Base-by-base conservation (phyloP, 768 basidiomycete genomes). In the Kwoniella bestiolae region DNA sequence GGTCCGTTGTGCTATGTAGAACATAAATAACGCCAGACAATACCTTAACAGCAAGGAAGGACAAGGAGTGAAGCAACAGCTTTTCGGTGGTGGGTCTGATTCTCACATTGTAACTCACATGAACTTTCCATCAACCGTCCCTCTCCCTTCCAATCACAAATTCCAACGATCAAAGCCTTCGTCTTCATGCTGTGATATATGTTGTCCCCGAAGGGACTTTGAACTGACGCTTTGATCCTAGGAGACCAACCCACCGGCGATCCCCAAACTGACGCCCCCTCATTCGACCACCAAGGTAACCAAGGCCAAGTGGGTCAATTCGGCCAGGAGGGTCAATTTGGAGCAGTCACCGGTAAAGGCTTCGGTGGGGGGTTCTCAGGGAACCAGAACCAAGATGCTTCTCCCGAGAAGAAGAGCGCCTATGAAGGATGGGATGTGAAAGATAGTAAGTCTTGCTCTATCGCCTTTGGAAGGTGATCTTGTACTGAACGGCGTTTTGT, bases 21-120 rank as follows among this genome's bases (percentile, higher is more conserved):
- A 56, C 25, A 63, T 74, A 46, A 56, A 71, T 47, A 64, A 69
- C 58, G 73, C 73, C 11, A 74, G 69, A 51, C 59, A 68, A 21
- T 74, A 58, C 63, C 56, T 74, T 44, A 63, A 56, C 32, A 70
- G 61, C 23, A 63, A 71, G 12, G 59, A 74, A 31, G 73, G 73
- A 11, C 34, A 74, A 60, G 65, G 66, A 44, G 38, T 68, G 47
- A 59, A 63, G 45, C 29, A 61, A 16, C 52, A 62, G 29, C 47
- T 74, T 6, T 53, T 65, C 35, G 41, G 50, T 45, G 49, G 67
- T 74, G 44, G 60, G 69, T 68, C 18, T 11, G 38, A 5, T 18
- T 14, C 12, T 41, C 38, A 14, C 49, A 29, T 29, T n/a, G n/a
- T n/a, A n/a, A n/a, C n/a, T n/a, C n/a, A n/a, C n/a, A n/a, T n/a